Percentiles rank a stretch among this genome's conserved stretches.
Evolutionary conservation across 495 filamentous ascomycete genomes (phyloP).

Genomic region (Aspergillus asperescens): DNA sequence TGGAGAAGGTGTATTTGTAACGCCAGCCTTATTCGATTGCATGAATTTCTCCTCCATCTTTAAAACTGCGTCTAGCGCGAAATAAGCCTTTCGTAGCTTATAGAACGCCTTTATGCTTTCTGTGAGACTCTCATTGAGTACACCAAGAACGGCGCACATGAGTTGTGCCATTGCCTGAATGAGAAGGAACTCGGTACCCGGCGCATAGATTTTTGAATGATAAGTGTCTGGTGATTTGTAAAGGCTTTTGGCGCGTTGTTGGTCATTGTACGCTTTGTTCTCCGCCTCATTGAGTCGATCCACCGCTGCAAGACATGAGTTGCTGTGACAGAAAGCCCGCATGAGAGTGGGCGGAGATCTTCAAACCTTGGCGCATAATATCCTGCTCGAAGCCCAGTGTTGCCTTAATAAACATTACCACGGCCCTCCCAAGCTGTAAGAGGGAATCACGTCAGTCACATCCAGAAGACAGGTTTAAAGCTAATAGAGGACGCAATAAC

Average conservation of each 20-base stretch:
- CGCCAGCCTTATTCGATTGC: conserved; percentile 27
- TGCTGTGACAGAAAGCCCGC: not conserved
- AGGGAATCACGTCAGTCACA: conserved; percentile 11
- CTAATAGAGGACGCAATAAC: conserved; percentile 6
- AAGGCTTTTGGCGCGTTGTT: conserved; percentile 60
- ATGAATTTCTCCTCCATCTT: conserved; percentile 58
- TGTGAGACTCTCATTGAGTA: conserved; percentile 88
- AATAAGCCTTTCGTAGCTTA: conserved; percentile 83
- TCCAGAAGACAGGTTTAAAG: not conserved
- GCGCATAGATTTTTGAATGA: conserved; percentile 63
- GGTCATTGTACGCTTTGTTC: conserved; percentile 67
- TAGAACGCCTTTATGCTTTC: conserved; percentile 91
- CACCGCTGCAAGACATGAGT: conserved; percentile 47
- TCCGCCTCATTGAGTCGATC: conserved; percentile 74
- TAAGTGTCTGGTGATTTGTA: conserved; percentile 43
- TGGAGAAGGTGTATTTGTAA: conserved; percentile 13
- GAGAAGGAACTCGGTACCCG: conserved; percentile 80
- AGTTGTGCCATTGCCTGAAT: conserved; percentile 76
- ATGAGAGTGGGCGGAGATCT: conserved; percentile 1
- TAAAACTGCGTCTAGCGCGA: conserved; percentile 71
- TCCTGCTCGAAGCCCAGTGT: conserved; percentile 91
- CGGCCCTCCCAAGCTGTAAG: conserved; percentile 65
- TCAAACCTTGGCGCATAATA: conserved; percentile 74
- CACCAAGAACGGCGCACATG: conserved; percentile 82
- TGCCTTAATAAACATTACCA: conserved; percentile 78